A percentile compares a stretch with the other conserved stretches of the same genome.
Evolutionary conservation across 306 rosid genomes (phyloP).

Genomic region (Pyrus communis): DNA sequence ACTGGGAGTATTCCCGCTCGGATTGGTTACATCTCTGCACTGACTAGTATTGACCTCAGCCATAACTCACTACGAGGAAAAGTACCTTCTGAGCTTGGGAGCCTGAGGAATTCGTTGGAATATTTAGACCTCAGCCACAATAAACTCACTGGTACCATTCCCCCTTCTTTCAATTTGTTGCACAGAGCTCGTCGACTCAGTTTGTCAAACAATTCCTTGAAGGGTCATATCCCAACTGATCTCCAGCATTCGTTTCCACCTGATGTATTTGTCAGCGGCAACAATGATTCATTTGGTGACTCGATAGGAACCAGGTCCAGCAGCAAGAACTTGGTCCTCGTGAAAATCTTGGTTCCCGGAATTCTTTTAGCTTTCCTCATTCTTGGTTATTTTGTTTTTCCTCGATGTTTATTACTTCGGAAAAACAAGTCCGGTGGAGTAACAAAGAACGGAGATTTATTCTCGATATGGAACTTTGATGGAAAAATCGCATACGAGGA

Average conservation of each 20-base stretch:
- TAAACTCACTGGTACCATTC: neutral
- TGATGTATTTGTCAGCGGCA: neutral
- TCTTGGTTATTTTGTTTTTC: neutral
- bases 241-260: neutral
- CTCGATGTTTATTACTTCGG: neutral
- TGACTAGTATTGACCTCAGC: no score
- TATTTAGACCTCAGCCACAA: neutral
- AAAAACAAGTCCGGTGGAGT: neutral
- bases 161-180: neutral
- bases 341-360: neutral
- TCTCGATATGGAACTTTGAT: constrained; percentile 26
- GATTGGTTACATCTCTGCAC: no score
- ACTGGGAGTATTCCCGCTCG: no score
- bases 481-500: constrained; percentile 22
- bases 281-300: neutral
- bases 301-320: neutral
- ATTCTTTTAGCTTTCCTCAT: neutral
- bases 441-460: constrained; percentile 10
- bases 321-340: neutral
- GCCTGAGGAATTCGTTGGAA: neutral
- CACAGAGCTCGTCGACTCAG: neutral
- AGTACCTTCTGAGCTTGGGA: no score
- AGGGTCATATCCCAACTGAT: neutral
- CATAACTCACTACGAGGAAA: no score
- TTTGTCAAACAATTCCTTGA: neutral